Evolutionary conservation across 805 yeast species (phyloP).

Genomic region (Candida montana): DNA sequence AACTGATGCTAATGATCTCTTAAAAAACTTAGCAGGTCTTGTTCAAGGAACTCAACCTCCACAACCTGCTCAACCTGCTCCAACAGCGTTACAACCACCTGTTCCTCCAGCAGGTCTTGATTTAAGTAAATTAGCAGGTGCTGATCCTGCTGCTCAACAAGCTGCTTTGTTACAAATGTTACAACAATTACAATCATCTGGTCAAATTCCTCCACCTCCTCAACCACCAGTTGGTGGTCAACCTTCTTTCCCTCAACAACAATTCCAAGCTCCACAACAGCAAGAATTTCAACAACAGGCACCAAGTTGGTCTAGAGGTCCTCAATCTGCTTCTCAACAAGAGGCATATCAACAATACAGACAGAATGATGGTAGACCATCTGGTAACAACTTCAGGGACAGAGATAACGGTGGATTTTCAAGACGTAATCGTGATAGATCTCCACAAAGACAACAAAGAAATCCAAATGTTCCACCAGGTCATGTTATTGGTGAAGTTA

Average conservation of each 20-base stretch:
- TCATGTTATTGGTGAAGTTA: slow-evolving; percentile 51
- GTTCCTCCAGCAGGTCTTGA: slow-evolving; percentile 14
- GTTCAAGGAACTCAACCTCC: slow-evolving; percentile 10
- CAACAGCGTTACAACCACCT: slow-evolving; percentile 20
- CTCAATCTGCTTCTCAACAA: slow-evolving; percentile 18
- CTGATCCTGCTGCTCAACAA: slow-evolving; percentile 32
- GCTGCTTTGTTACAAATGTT: slow-evolving; percentile 37
- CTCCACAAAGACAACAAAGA: slow-evolving; percentile 23
- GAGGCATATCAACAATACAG: slow-evolving; percentile 23
- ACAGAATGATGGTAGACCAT: slow-evolving; percentile 18
- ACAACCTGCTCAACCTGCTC: slow-evolving; percentile 6
- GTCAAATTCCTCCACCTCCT: slow-evolving; percentile 23
- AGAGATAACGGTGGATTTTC: slow-evolving; percentile 14
- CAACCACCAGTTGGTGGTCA: slow-evolving; percentile 16
- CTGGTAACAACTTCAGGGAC: slow-evolving; percentile 16
- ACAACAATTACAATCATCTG: slow-evolving; percentile 27
- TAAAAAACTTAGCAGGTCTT: slow-evolving; percentile 64
- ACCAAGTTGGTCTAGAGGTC: slow-evolving; percentile 6
- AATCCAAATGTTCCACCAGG: slow-evolving; percentile 23
- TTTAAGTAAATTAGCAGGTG: slow-evolving; percentile 15
- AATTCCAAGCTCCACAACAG: slow-evolving; percentile 11
- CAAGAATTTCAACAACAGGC: not conserved
- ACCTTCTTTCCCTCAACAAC: slow-evolving; percentile 11
- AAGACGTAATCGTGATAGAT: slow-evolving; percentile 25
- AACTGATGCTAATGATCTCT: slow-evolving; percentile 53